Evolutionary conservation across 2,329 filamentous ascomycete species (phyloP).

Genomic region (Curvularia lunata): DNA sequence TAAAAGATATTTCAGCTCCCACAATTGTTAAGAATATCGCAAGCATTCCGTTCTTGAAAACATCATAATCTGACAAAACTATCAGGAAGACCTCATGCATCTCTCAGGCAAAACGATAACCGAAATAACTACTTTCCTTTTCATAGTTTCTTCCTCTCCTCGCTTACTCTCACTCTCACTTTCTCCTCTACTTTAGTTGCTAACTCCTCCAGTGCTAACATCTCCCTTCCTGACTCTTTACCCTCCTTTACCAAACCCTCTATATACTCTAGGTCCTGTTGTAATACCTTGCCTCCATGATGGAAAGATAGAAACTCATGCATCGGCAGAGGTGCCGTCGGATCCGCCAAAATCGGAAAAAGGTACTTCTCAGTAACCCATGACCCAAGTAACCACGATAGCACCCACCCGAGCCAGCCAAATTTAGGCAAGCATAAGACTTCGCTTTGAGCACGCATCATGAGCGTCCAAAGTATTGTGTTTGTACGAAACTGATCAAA

Average conservation of each 20-base stretch:
- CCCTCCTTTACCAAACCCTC: constrained; percentile 25
- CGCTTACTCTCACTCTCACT: too few relatives aligned
- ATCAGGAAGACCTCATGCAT: too few relatives aligned
- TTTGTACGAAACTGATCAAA: not conserved
- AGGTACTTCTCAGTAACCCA: constrained; percentile 22
- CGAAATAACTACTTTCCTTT: too few relatives aligned
- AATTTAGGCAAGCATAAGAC: constrained; percentile 22
- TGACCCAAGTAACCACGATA: constrained; percentile 20
- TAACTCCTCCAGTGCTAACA: constrained; percentile 23
- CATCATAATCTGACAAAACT: too few relatives aligned
- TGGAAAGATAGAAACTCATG: constrained; percentile 32
- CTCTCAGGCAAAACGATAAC: too few relatives aligned
- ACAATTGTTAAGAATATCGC: too few relatives aligned
- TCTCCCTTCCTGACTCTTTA: constrained; percentile 21
- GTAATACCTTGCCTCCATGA: constrained; percentile 28
- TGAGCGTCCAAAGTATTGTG: not conserved
- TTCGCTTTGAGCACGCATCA: constrained; percentile 17
- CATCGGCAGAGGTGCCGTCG: constrained; percentile 16
- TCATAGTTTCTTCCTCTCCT: not conserved
- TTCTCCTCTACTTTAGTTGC: too few relatives aligned
- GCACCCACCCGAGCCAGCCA: constrained; percentile 29
- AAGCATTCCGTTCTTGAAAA: too few relatives aligned
- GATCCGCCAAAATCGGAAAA: not conserved
- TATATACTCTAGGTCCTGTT: constrained; percentile 25
- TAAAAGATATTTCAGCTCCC: too few relatives aligned